phyloP scores from a whole-genome alignment of 1,284 basidiomycete species.

The Austroboletus rostrupii region DNA sequence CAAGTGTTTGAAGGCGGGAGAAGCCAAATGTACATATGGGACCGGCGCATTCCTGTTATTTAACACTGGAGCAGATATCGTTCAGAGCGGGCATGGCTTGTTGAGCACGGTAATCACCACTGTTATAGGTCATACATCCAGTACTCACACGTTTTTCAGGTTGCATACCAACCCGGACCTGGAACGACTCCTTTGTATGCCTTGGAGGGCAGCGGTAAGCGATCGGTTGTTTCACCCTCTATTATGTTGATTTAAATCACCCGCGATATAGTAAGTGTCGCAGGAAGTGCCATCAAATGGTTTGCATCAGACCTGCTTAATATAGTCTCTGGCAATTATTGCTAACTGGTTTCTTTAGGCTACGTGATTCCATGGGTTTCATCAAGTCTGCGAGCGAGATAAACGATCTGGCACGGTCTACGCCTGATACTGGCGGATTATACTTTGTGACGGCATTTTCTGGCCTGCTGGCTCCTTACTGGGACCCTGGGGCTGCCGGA shows the following conservation, averaged over 20 bases:
- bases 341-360: conserved; percentile 33
- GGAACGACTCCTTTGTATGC: conserved; percentile 83
- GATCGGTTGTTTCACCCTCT: neutral
- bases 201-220: conserved; percentile 87
- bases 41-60: conserved; percentile 96
- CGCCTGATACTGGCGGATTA: conserved; percentile 83
- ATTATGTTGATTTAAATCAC: conserved; percentile 5
- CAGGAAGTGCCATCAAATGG: conserved; percentile 93
- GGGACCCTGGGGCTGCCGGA: conserved; percentile 86
- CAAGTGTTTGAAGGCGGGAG: conserved; percentile 82
- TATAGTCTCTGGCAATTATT: neutral
- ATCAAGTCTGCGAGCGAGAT: conserved; percentile 83
- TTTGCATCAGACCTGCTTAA: conserved; percentile 6
- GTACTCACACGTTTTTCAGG: conserved; percentile 38
- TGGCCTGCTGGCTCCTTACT: conserved; percentile 88
- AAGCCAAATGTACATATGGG: conserved; percentile 94
- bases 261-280: conserved; percentile 72
- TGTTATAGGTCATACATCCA: neutral
- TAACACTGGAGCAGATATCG: conserved; percentile 86
- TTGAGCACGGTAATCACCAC: conserved; percentile 73
- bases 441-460: conserved; percentile 98
- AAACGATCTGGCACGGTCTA: conserved; percentile 79
- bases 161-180: conserved; percentile 90
- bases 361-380: conserved; percentile 86
- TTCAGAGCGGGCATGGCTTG: conserved; percentile 83